Evolutionary conservation across 1,139 yeast species (phyloP).

Genomic region (Scheffersomyces insectosa): DNA sequence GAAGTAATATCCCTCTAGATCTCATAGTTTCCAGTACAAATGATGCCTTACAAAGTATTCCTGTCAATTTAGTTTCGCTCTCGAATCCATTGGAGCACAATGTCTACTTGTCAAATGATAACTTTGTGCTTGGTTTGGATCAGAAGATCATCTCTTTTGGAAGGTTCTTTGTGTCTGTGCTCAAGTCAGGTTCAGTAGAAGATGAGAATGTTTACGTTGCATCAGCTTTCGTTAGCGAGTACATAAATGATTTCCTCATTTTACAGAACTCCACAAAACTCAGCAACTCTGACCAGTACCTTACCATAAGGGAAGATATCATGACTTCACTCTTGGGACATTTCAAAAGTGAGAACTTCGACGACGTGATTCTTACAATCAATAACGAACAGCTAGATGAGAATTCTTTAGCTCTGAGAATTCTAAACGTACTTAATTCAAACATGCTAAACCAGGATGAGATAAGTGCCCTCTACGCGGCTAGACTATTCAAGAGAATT

Average conservation of each 20-base stretch:
- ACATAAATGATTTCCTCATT: conserved; percentile 29
- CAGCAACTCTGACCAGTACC: conserved; percentile 3
- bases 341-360: conserved; percentile 2
- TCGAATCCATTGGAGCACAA: conserved; percentile 48
- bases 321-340: neutral
- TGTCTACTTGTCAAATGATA: conserved; percentile 28
- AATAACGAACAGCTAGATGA: neutral
- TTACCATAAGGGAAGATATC: conserved; percentile 4
- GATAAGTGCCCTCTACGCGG: conserved; percentile 19
- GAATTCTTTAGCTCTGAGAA: neutral
- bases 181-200: neutral
- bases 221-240: conserved; percentile 22
- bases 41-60: conserved; percentile 11
- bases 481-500: conserved; percentile 26
- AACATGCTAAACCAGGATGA: neutral
- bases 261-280: conserved; percentile 6
- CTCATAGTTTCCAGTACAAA: conserved; percentile 11
- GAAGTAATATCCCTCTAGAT: conserved; percentile 5
- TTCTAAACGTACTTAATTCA: neutral
- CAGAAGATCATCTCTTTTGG: conserved; percentile 7
- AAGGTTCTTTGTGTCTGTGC: conserved; percentile 9
- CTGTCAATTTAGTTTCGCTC: conserved; percentile 30
- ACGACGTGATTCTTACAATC: neutral
- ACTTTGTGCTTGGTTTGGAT: neutral
- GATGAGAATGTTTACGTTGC: conserved; percentile 4